Conservation (phyloP, 371 early-diverging fungal species). For the Thermomucor indicae-seudaticae region DNA sequence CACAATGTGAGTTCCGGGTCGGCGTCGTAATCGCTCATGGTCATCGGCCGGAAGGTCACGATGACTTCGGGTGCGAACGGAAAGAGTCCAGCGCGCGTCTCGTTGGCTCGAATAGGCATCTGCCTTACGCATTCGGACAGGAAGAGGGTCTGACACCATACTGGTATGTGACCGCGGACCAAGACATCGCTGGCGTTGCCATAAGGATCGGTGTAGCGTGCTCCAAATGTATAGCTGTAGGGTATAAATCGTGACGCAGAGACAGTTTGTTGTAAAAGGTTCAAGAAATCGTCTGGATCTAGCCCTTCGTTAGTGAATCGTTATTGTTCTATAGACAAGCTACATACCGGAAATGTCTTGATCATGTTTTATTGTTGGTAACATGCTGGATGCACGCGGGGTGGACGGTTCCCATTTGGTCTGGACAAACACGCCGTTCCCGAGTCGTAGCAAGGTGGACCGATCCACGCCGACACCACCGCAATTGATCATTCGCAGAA, state of each 20-base stretch:
- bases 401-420: conserved; percentile 28
- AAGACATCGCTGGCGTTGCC: conserved; percentile 26
- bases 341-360: background rate
- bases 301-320: too few relatives aligned
- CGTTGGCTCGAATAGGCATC: conserved; percentile 22
- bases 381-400: too few relatives aligned
- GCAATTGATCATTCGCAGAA: conserved; percentile 30
- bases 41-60: conserved; percentile 24
- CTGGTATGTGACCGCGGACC: conserved; percentile 35
- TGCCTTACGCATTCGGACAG: conserved; percentile 25
- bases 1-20: conserved; percentile 26
- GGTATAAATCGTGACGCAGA: conserved; percentile 36
- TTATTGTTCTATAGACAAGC: background rate
- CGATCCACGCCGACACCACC: conserved; percentile 10
- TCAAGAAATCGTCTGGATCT: too few relatives aligned
- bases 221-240: conserved; percentile 46
- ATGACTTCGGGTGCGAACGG: conserved; percentile 40
- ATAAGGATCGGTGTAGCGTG: conserved; percentile 38
- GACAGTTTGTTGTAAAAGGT: too few relatives aligned
- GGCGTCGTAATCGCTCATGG: background rate
- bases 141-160: conserved; percentile 42
- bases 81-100: conserved; percentile 26
- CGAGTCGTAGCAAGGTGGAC: conserved; percentile 24
- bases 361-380: too few relatives aligned
- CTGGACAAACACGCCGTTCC: conserved; percentile 39